Base-by-base conservation (phyloP, 169 alveolate species). In the Perkinsus olseni region DNA sequence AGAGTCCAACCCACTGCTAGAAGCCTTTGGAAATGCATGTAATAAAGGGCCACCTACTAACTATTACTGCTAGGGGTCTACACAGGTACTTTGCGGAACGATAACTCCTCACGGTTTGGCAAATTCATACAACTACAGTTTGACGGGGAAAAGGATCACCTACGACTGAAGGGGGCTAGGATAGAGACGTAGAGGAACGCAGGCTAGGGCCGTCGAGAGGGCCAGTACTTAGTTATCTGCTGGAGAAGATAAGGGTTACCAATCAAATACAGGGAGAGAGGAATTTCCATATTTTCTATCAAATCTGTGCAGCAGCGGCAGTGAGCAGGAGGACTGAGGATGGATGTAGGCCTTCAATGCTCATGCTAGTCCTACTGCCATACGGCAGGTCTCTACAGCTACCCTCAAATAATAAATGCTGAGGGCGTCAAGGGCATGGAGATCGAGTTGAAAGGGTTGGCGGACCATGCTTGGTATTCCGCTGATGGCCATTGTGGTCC, bases 1-100 rank as follows among this genome's bases (percentile, higher is more conserved):
- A 51, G 99, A 99, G 95, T 97, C 99, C 51, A 99, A 99, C 95
- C 99, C 99, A 0, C 95, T 99, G 38, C 96, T 99, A 93, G 99
- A 99, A 95, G 99, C 99, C 8, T 98, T 99, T 95, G 99, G 99
- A 1, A 99, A 99, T 96, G 99, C 99, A 0, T 97, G 62, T 45
- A 45, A 17, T 45, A n/a, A n/a, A n/a, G 62, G 6, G 24, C 62
- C 17, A 10, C 62, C 24, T 45, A 45, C 24, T 6, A 17, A 17
- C 17, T 45, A 45, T 45, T 17, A 45, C 17, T 10, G 6, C 17
- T 10, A 45, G 6, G 62, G 6, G 62, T 6, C 62, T 17, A 10
- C 62, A 45, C 17, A 45, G 96, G 98, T 93, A 98, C 99, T 0
- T 96, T 98, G 24, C 96, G 99, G 93, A 98, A 98, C 94, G 98